Evolutionary conservation across 2,329 filamentous ascomycete genomes (phyloP).

Genomic region (Hypocreales sp.): DNA sequence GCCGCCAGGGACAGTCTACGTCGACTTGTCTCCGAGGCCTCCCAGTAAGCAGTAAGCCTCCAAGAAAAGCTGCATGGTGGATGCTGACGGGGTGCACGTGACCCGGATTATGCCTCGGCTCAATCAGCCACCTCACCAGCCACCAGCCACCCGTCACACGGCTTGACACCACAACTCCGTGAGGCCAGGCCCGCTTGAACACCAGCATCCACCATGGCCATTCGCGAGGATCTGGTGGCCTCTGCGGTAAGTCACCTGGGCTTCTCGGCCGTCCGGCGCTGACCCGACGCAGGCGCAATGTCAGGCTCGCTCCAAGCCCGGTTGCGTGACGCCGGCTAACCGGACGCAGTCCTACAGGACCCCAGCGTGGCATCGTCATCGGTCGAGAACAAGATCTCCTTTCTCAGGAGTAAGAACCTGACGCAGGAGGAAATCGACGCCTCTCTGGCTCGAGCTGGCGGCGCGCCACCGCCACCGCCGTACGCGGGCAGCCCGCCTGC

Average conservation of each 20-base stretch:
- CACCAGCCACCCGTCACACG: no score
- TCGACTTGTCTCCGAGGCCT: no score
- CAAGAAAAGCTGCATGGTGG: no score
- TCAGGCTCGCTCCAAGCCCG: constrained; percentile 14
- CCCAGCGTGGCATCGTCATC: constrained; percentile 79
- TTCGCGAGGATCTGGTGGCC: constrained; percentile 83
- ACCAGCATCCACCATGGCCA: constrained; percentile 57
- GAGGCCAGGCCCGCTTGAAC: no score
- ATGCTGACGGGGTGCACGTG: no score
- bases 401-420: constrained; percentile 91
- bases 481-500: no score
- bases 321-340: constrained; percentile 5
- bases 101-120: no score
- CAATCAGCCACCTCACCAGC: no score
- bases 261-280: neutral
- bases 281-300: constrained; percentile 22
- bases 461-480: constrained; percentile 25
- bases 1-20: no score
- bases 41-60: no score
- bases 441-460: constrained; percentile 62
- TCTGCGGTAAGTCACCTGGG: constrained; percentile 47
- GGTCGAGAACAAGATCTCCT: constrained; percentile 84
- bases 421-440: constrained; percentile 89
- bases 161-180: no score
- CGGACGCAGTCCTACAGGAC: constrained; percentile 66